A percentile compares a stretch with the other conserved stretches of the same genome.
Evolutionary conservation across 805 yeast genomes (phyloP).

Genomic region (Metschnikowia proteae): DNA sequence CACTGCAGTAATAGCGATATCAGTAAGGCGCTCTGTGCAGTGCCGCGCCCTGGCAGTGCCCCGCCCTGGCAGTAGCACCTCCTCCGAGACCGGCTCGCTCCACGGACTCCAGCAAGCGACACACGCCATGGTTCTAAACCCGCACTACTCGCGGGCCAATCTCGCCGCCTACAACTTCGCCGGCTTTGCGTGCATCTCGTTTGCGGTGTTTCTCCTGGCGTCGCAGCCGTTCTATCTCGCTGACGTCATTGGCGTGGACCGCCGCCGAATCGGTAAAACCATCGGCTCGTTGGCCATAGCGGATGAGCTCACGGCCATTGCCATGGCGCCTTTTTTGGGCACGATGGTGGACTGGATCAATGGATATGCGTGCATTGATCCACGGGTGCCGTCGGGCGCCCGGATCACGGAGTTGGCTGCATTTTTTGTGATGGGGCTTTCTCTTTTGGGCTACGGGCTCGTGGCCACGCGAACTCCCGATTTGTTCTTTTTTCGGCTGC

Average conservation of each 20-base stretch:
- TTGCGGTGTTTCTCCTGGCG: constrained; percentile 37
- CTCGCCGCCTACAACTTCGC: constrained; percentile 33
- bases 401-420: constrained; percentile 49
- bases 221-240: constrained; percentile 39
- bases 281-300: constrained; percentile 43
- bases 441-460: constrained; percentile 47
- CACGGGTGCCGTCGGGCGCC: constrained; percentile 41
- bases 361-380: constrained; percentile 11
- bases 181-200: constrained; percentile 37
- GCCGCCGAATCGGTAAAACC: constrained; percentile 28
- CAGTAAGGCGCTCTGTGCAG: too few relatives aligned
- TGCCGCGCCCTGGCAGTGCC: too few relatives aligned
- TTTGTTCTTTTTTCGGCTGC: constrained; percentile 46
- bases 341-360: constrained; percentile 54
- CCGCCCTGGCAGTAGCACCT: too few relatives aligned
- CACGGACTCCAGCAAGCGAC: neutral
- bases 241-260: constrained; percentile 27
- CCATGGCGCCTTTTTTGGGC: constrained; percentile 59
- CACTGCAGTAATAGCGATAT: too few relatives aligned
- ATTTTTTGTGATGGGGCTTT: constrained; percentile 43
- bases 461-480: constrained; percentile 38
- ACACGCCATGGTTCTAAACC: constrained; percentile 9
- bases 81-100: constrained; percentile 6
- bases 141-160: constrained; percentile 19
- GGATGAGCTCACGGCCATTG: constrained; percentile 56